These are phyloP conservation scores for Malus hybrid DNA, from an alignment of 331 rosid genomes.

Conservation along the genomic window DNA sequence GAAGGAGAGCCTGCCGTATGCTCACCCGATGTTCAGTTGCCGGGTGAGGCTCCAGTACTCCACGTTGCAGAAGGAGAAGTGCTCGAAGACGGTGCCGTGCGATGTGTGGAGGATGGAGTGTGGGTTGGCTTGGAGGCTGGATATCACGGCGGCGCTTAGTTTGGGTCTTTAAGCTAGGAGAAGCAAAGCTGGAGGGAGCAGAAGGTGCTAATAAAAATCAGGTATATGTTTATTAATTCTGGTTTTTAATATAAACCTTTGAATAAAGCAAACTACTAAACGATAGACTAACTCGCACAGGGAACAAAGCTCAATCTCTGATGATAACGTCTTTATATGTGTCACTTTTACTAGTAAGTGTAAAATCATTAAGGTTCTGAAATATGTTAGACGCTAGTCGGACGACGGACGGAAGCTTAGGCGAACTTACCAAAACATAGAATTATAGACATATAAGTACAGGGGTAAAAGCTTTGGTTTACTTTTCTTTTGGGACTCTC, in stretches of 20 bases:
- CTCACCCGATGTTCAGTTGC: constrained; percentile 27
- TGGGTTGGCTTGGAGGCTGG: constrained; percentile 62
- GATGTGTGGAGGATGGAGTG: constrained; percentile 55
- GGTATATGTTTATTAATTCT: neutral
- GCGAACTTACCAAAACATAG: no score
- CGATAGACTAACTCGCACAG: no score
- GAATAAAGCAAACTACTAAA: neutral
- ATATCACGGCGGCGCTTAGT: constrained; percentile 54
- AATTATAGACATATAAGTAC: no score
- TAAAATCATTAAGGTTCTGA: fast-evolving
- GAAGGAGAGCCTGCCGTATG: constrained; percentile 10
- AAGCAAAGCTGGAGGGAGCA: neutral
- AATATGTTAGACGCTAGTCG: no score
- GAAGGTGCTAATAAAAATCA: neutral
- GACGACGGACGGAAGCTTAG: fast-evolving
- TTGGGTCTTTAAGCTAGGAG: constrained; percentile 24
- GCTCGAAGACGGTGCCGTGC: constrained; percentile 40
- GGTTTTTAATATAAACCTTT: neutral
- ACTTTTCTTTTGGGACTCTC: no score
- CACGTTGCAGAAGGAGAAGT: constrained; percentile 20
- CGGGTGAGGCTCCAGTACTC: constrained; percentile 33
- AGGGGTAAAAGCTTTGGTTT: no score
- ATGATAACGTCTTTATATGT: no score
- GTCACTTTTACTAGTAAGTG: no score
- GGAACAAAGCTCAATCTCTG: no score